Evolutionary conservation across 441 rosid species (phyloP), one percentile per base, ranked within the genome.

Genomic region (Croton setiger): DNA sequence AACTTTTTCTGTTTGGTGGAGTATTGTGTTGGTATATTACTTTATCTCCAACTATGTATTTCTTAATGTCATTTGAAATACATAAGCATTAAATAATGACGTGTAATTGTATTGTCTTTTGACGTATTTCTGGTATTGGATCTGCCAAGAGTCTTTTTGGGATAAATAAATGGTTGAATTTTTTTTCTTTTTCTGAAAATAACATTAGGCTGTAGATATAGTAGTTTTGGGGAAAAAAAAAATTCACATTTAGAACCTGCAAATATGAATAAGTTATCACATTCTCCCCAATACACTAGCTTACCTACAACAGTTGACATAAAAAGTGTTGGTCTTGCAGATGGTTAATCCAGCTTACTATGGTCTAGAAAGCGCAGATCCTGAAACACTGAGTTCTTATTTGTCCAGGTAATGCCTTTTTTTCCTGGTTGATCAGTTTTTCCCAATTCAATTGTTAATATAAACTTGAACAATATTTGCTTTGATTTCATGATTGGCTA

Each of bases 321-420:
- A 7, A 21, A 33, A 27, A 27, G 31, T 8, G 12, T 4, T 73
- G 5, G 57, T 37, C 43, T 57, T 76, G 73, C 88, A 96, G 99
- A 88, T 86, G 88, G 90, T 89, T 64, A 96, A 96, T 91, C 99
- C 99, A 64, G 95, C 99, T 33, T 96, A 92, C 85, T 91, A 96
- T 72, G 97, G 97, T 60, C 82, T 96, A 81, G 98, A 92, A 73
- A 83, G 82, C 68, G 83, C 87, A 52, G 89, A 86, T 54, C 90
- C 90, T 27, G 93, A 85, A 78, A 79, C 74, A 48, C 69, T 92
- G 43, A 88, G 87, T 78, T 88, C 97, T 68, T 92, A 84, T 72
- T 76, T 96, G 72, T 96, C 99, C 68, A 88, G 98, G 98, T 96
- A 86, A 63, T 7, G 37, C 60, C 13, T 10, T 11, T 33, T 9